Evolutionary conservation across 2,329 filamentous ascomycete genomes (phyloP).

Genomic region (Fusarium sp.): DNA sequence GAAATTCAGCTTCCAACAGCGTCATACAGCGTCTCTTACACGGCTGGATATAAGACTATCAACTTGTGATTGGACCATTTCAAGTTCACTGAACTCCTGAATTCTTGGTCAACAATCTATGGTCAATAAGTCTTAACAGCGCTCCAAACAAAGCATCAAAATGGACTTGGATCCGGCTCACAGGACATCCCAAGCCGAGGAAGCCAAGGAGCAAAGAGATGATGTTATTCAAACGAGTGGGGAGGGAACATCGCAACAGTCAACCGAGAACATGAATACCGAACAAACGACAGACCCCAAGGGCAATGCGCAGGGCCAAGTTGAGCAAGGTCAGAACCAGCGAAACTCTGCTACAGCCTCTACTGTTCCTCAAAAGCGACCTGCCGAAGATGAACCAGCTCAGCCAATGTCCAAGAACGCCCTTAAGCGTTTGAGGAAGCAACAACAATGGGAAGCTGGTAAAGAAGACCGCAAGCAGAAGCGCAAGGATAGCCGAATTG

Average conservation of each 20-base stretch:
- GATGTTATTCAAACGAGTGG: not conserved
- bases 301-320: not conserved
- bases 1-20: not conserved
- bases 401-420: slow-evolving; percentile 82
- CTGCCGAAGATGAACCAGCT: slow-evolving; percentile 14
- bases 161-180: not conserved
- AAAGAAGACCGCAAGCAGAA: slow-evolving; percentile 68
- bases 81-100: no score
- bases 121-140: not conserved
- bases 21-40: slow-evolving; percentile 9
- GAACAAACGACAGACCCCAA: not conserved
- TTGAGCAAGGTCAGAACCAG: not conserved
- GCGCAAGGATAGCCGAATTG: slow-evolving; percentile 67
- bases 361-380: slow-evolving; percentile 9
- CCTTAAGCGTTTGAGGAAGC: slow-evolving; percentile 79
- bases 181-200: not conserved
- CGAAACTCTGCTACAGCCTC: not conserved
- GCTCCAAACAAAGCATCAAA: not conserved
- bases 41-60: slow-evolving; percentile 10
- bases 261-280: not conserved
- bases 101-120: not conserved
- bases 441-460: slow-evolving; percentile 80
- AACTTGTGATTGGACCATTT: not conserved
- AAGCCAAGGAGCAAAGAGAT: not conserved
- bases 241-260: not conserved